A percentile compares a stretch with the other conserved stretches of the same genome.
Conservation (phyloP, 345 rosid species). For the Eutrema yunnanense region DNA sequence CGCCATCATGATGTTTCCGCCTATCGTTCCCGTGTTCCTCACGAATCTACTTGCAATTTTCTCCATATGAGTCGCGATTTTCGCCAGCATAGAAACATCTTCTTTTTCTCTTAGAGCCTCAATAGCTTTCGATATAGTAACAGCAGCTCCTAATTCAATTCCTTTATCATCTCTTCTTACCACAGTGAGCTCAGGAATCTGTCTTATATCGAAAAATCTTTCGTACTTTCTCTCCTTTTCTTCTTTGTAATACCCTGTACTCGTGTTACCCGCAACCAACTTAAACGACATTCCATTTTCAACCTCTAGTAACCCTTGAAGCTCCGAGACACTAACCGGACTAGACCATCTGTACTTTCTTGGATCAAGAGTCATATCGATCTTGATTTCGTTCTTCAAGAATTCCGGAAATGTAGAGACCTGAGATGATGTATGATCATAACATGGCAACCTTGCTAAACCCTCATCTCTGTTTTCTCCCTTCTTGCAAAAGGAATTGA, state of each 20-base stretch:
- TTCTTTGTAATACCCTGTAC: constrained; percentile 77
- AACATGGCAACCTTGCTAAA: constrained; percentile 44
- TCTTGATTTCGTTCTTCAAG: constrained; percentile 45
- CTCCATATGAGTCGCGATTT: constrained; percentile 66
- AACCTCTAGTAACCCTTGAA: constrained; percentile 39
- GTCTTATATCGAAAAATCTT: constrained; percentile 58
- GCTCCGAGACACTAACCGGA: constrained; percentile 51
- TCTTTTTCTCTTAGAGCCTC: constrained; percentile 43
- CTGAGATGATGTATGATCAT: constrained; percentile 27
- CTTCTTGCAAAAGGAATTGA: constrained; percentile 66
- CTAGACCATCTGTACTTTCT: constrained; percentile 43
- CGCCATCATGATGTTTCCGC: constrained; percentile 86
- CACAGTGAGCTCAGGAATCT: constrained; percentile 49
- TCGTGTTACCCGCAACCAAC: constrained; percentile 76
- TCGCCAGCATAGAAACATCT: constrained; percentile 18
- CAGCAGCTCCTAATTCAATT: constrained; percentile 67
- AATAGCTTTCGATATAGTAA: constrained; percentile 70
- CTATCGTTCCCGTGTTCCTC: constrained; percentile 66
- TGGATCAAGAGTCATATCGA: constrained; percentile 31
- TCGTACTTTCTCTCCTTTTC: constrained; percentile 26
- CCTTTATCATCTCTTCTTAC: constrained; percentile 47
- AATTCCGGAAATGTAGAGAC: constrained; percentile 54
- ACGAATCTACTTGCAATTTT: constrained; percentile 56
- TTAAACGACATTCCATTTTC: constrained; percentile 29
- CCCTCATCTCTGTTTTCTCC: constrained; percentile 37